Conservation (phyloP, 768 basidiomycete genomes). For the Amanita phalloides region DNA sequence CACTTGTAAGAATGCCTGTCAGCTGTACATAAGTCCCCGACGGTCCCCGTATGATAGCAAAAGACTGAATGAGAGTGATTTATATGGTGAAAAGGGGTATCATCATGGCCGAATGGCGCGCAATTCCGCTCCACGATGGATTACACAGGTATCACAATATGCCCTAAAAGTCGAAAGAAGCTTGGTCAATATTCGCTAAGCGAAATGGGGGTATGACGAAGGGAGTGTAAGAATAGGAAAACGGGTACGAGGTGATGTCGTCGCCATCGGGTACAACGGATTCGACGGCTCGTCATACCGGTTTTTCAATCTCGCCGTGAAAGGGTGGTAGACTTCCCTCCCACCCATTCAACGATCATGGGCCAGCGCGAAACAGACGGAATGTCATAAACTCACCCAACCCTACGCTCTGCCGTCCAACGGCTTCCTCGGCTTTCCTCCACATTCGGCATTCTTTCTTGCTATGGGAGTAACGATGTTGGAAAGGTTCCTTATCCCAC, state of each 20-base stretch:
- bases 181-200: neutral
- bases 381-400: neutral
- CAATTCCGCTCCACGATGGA: neutral
- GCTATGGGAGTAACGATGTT: constrained; percentile 26
- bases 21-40: neutral
- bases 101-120: neutral
- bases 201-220: neutral
- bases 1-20: neutral
- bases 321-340: neutral
- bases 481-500: constrained; percentile 26
- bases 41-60: neutral
- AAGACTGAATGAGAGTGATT: neutral
- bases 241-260: neutral
- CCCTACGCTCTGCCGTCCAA: constrained; percentile 5
- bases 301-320: neutral
- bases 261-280: neutral
- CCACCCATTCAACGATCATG: neutral
- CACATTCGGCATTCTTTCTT: constrained; percentile 21
- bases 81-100: neutral
- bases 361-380: neutral
- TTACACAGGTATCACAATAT: neutral
- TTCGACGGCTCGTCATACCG: neutral
- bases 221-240: neutral
- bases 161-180: neutral
- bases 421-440: constrained; percentile 21